These are phyloP conservation scores for Psilocybe azurescens DNA, from an alignment of 768 basidiomycete species.

Conservation along the genomic window DNA sequence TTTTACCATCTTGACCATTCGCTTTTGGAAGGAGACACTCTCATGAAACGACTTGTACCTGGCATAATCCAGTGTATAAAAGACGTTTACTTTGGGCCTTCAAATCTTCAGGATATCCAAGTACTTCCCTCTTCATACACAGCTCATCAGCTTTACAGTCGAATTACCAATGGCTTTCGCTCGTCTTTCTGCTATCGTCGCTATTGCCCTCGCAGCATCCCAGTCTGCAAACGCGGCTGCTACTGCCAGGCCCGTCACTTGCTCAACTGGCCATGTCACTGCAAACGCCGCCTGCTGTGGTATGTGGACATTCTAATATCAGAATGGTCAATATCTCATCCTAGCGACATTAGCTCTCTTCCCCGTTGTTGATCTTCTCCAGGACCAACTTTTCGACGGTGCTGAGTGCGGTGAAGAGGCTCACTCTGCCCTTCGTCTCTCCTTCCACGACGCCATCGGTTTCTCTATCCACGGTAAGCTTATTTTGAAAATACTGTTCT, in stretches of 20 bases:
- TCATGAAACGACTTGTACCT: constrained; percentile 3
- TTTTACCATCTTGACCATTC: constrained; percentile 6
- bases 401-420: constrained; percentile 35
- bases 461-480: constrained; percentile 18
- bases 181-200: constrained; percentile 23
- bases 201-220: constrained; percentile 20
- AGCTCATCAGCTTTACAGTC: constrained; percentile 11
- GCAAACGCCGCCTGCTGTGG: constrained; percentile 30
- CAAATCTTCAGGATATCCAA: constrained; percentile 19
- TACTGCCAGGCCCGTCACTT: constrained; percentile 27
- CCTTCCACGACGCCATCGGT: constrained; percentile 31
- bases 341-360: constrained; percentile 15
- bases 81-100: constrained; percentile 1
- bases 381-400: constrained; percentile 14
- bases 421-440: constrained; percentile 25
- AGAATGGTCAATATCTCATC: not conserved
- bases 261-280: constrained; percentile 29
- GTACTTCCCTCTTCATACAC: constrained; percentile 16
- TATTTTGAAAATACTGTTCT: not conserved
- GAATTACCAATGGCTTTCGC: constrained; percentile 22
- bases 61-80: constrained; percentile 18
- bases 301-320: constrained; percentile 8
- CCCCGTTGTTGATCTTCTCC: constrained; percentile 21
- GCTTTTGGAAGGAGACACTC: constrained; percentile 5
- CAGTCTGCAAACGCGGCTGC: constrained; percentile 21